Conservation (phyloP, 352 stramenopile species). For the Phytophthora hibernalis region DNA sequence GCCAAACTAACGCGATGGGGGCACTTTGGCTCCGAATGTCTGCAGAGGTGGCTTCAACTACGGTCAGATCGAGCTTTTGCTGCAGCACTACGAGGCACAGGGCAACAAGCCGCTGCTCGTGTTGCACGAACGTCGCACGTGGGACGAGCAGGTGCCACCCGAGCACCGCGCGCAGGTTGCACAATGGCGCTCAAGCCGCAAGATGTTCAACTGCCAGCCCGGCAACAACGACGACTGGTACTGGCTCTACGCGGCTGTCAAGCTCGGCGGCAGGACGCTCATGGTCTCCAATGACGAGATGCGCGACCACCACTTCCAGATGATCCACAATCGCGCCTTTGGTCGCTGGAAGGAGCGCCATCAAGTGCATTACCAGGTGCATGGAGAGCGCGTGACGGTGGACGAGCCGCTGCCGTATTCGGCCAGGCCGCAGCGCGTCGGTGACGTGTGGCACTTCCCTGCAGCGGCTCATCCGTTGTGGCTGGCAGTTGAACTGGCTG, state of each 20-base stretch:
- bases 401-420: slow-evolving; percentile 73
- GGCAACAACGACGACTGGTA: slow-evolving; percentile 99
- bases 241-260: slow-evolving; percentile 97
- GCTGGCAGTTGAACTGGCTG: slow-evolving; percentile 1
- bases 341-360: slow-evolving; percentile 97
- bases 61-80: slow-evolving; percentile 94
- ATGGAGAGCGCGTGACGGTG: slow-evolving; percentile 49
- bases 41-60: slow-evolving; percentile 94
- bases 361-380: slow-evolving; percentile 93
- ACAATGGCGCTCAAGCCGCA: slow-evolving; percentile 68
- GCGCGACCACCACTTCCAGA: slow-evolving; percentile 99
- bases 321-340: slow-evolving; percentile 96
- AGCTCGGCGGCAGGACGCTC: slow-evolving; percentile 78
- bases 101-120: slow-evolving; percentile 94
- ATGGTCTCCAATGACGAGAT: slow-evolving; percentile 99
- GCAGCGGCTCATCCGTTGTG: background rate
- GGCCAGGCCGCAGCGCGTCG: slow-evolving; percentile 60
- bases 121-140: slow-evolving; percentile 96
- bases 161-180: slow-evolving; percentile 77
- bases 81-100: slow-evolving; percentile 90
- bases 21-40: slow-evolving; percentile 17
- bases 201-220: slow-evolving; percentile 93
- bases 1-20: slow-evolving; percentile 21
- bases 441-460: slow-evolving; percentile 78
- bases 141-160: slow-evolving; percentile 84